Evolutionary conservation across 2,329 filamentous ascomycete species (phyloP), one percentile per base, ranked within the genome.

Genomic region (Pseudopyrenochaeta lycopersici): DNA sequence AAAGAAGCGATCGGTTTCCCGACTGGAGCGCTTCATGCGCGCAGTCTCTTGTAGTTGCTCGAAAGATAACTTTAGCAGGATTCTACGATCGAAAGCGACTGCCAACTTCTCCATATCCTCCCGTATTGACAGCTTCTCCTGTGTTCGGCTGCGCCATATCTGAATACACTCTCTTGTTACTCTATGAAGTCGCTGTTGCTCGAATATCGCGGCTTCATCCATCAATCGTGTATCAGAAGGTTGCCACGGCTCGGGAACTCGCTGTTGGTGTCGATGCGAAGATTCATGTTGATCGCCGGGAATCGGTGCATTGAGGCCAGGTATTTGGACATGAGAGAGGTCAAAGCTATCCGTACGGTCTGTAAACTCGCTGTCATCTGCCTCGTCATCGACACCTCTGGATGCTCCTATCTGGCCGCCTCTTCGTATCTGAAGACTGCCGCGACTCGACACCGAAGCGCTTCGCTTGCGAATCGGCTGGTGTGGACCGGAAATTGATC

Each of bases 1-100:
- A 60, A 82, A 86, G 60, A 85, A 86, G 32, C 75, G 76, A 43
- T 84, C 79, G 6, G 79, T 84, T 59, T 82, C 80, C 18, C 68
- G 73, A 12, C 62, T 70, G 40, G 79, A 78, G 11, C 75, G 76
- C 51, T 77, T 80, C 2, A 61, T 47, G 7, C 63, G 68, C 10
- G 64, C 57, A 20, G 63, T 64, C 11, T 60, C 54, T 1, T 54
- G 62, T 21, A 71, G 64, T 9, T 78, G 73, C 48, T 83, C 80
- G 38, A 87, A 77, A 0, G 81, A 82, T 57, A 83, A 78, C 32
- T 78, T 80, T 41, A 87, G 71, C 17, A 88, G 75, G 7, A 80
- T 80, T 12, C 71, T 67, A 27, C 77, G 77, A 63, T 88, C 84
- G 46, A 80, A 78, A 17, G 78, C 77, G 7, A 72, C 57, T n/a